Conservation (phyloP, 805 yeast genomes). For the Schwanniomyces vanrijiae region DNA sequence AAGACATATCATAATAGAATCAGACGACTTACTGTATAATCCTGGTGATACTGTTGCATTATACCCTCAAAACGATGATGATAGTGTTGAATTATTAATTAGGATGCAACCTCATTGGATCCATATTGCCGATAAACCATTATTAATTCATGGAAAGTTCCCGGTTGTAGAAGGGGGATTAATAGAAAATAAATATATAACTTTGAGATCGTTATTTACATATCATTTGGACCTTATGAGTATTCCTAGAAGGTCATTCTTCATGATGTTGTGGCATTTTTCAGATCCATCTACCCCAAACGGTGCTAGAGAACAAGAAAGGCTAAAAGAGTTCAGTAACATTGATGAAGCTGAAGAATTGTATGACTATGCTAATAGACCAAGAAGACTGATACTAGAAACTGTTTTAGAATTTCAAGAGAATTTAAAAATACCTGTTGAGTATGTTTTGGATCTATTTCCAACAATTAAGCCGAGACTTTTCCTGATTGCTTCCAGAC, state of each 20-base stretch:
- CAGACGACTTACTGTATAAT: conserved; percentile 36
- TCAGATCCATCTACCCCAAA: conserved; percentile 43
- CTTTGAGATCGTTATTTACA: conserved; percentile 69
- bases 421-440: conserved; percentile 68
- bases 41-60: conserved; percentile 86
- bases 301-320: conserved; percentile 73
- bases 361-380: conserved; percentile 90
- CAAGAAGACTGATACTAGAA: conserved; percentile 84
- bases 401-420: conserved; percentile 79
- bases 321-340: conserved; percentile 70
- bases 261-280: conserved; percentile 72
- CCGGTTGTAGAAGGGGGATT: conserved; percentile 58
- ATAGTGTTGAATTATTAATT: conserved; percentile 63
- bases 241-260: conserved; percentile 83
- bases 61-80: conserved; percentile 69
- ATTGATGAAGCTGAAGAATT: conserved; percentile 77
- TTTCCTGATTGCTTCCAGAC: conserved; percentile 78
- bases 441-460: conserved; percentile 71
- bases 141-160: conserved; percentile 36
- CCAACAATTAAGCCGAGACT: conserved; percentile 80
- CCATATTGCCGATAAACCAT: conserved; percentile 62
- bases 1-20: conserved; percentile 52
- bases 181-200: conserved; percentile 47
- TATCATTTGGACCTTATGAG: conserved; percentile 82
- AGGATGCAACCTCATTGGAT: conserved; percentile 70